These are phyloP conservation scores for Epicoccum nigrum DNA, from an alignment of 2,329 filamentous ascomycete species.

Conservation along the genomic window DNA sequence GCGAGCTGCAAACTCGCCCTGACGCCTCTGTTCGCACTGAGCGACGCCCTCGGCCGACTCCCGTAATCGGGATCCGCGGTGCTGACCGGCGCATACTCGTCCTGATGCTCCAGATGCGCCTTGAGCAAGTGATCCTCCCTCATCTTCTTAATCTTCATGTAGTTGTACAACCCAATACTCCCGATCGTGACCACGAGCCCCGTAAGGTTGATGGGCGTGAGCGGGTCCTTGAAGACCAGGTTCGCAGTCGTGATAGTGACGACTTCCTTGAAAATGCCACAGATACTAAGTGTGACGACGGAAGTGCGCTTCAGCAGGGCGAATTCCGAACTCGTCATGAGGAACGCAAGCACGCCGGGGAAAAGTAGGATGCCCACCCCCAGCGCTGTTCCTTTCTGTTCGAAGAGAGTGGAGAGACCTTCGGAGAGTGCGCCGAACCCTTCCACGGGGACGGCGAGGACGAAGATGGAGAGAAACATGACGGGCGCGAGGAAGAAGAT, in stretches of 20 bases:
- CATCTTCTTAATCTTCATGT: conserved; percentile 92
- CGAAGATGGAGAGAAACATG: conserved; percentile 85
- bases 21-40: conserved; percentile 34
- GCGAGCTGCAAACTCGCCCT: conserved; percentile 47
- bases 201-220: conserved; percentile 85
- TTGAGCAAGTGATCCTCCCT: conserved; percentile 69
- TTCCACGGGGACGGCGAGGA: conserved; percentile 85
- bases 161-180: conserved; percentile 91
- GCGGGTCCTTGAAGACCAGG: conserved; percentile 83
- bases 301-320: conserved; percentile 92
- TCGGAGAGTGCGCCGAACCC: conserved; percentile 71
- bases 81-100: conserved; percentile 46
- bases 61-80: conserved; percentile 39
- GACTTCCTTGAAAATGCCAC: conserved; percentile 98
- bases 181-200: conserved; percentile 87
- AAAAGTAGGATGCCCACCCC: conserved; percentile 81
- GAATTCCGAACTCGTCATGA: conserved; percentile 97
- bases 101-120: conserved; percentile 50
- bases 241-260: conserved; percentile 91
- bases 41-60: conserved; percentile 10
- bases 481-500: conserved; percentile 97
- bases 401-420: conserved; percentile 68
- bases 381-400: conserved; percentile 69
- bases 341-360: conserved; percentile 87
- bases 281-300: conserved; percentile 94